These are phyloP conservation scores for Parsonsia alboflavescens DNA, from an alignment of 257 asterid species.

Conservation along the genomic window DNA sequence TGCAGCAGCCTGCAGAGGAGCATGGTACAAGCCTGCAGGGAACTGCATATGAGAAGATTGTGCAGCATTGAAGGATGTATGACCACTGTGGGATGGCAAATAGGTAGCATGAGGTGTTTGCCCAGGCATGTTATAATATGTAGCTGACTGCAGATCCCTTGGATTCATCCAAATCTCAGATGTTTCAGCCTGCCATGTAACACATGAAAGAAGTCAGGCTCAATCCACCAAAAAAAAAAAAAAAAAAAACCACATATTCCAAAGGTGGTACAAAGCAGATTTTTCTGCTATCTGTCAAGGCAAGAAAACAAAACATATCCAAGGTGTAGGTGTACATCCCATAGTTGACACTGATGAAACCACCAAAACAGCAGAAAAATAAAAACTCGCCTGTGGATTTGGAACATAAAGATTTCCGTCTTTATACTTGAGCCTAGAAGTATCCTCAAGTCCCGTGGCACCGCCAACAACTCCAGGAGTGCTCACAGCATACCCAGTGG, in stretches of 20 bases:
- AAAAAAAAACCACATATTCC: too few relatives aligned
- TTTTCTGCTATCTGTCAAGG: too few relatives aligned
- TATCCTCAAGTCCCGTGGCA: conserved; percentile 75
- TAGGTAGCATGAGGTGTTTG: conserved; percentile 82
- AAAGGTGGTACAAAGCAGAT: too few relatives aligned
- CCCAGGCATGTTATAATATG: conserved; percentile 82
- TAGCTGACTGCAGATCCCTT: conserved; percentile 76
- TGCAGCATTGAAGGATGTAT: conserved; percentile 63
- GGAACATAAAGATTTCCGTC: conserved; percentile 68
- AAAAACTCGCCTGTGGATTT: conserved; percentile 68
- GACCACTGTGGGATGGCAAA: conserved; percentile 76
- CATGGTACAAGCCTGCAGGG: conserved; percentile 76
- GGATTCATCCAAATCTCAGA: conserved; percentile 93
- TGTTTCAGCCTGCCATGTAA: conserved; percentile 70
- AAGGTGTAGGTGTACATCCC: too few relatives aligned
- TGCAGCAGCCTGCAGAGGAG: conserved; percentile 54
- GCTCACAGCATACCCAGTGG: conserved; percentile 75
- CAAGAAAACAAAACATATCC: too few relatives aligned
- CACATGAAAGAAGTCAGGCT: not conserved
- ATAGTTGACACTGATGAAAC: not conserved
- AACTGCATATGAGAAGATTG: conserved; percentile 95
- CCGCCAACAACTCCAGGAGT: conserved; percentile 75
- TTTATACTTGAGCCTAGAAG: conserved; percentile 81
- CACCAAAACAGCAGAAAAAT: not conserved
- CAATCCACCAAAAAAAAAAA: not conserved